These are phyloP conservation scores for Trichophyton schoenleinii DNA, from an alignment of 2,329 filamentous ascomycete species.

Conservation along the genomic window DNA sequence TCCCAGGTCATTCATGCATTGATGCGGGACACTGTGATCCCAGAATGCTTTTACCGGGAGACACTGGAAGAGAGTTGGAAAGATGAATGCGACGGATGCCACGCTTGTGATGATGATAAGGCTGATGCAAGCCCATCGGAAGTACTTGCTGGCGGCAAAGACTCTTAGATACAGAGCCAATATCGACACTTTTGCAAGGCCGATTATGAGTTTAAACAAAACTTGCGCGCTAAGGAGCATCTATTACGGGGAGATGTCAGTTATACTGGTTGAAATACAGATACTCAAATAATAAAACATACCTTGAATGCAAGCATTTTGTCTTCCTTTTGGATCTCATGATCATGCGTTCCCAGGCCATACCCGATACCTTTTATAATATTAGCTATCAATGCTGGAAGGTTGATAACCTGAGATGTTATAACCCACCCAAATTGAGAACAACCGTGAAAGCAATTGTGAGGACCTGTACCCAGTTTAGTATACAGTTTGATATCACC, in stretches of 20 bases:
- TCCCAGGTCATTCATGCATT: constrained; percentile 6
- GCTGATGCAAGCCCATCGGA: constrained; percentile 10
- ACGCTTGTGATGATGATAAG: constrained; percentile 6
- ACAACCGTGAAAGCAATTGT: constrained; percentile 3
- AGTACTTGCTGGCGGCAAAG: constrained; percentile 7
- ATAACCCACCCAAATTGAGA: constrained; percentile 7
- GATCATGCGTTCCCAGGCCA: constrained; percentile 8
- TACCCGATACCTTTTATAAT: constrained; percentile 5
- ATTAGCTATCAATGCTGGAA: not conserved
- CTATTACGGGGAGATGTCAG: not conserved
- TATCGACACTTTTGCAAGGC: constrained; percentile 10
- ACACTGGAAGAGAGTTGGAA: constrained; percentile 11
- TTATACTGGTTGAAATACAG: not conserved
- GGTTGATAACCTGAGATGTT: not conserved
- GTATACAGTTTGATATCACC: not conserved
- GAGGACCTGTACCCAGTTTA: not conserved
- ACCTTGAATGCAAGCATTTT: constrained; percentile 8
- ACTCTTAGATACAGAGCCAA: constrained; percentile 12
- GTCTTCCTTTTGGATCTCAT: not conserved
- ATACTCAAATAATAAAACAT: not conserved
- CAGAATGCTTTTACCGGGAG: constrained; percentile 9
- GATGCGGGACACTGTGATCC: constrained; percentile 8
- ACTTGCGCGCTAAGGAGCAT: constrained; percentile 6
- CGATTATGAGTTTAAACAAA: constrained; percentile 8
- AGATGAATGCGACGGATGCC: constrained; percentile 7